A percentile compares a stretch with the other conserved stretches of the same genome.
Conservation (phyloP, 140 eudicot genomes). For the Ambrosia hybrid region DNA sequence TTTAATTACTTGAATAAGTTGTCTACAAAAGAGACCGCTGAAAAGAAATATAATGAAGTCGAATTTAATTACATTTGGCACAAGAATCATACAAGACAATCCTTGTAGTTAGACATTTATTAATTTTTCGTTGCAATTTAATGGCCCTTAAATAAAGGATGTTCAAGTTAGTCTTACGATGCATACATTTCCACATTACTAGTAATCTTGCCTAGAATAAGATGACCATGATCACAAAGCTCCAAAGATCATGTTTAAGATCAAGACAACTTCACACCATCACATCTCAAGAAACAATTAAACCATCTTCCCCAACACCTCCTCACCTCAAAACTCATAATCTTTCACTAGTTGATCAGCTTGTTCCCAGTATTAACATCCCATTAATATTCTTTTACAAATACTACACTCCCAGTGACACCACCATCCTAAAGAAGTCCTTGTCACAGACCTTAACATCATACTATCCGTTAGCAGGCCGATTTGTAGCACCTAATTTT, state of each 20-base stretch:
- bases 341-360: neutral
- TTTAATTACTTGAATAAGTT: too few relatives aligned
- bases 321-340: neutral
- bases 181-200: too few relatives aligned
- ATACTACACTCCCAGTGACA: neutral
- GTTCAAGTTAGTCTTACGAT: too few relatives aligned
- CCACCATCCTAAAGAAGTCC: neutral
- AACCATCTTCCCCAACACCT: neutral
- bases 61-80: too few relatives aligned
- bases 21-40: too few relatives aligned
- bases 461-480: neutral
- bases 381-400: neutral
- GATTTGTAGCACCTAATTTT: neutral
- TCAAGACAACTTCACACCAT: neutral
- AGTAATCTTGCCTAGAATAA: too few relatives aligned
- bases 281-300: neutral
- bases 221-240: neutral
- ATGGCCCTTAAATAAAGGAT: too few relatives aligned
- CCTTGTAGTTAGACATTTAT: too few relatives aligned
- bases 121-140: too few relatives aligned
- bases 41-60: too few relatives aligned
- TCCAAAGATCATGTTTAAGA: neutral
- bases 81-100: too few relatives aligned
- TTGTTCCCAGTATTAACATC: neutral
- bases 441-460: neutral